These are phyloP conservation scores for Trichoderma lentiforme DNA, from an alignment of 2,329 filamentous ascomycete species.

Conservation along the genomic window DNA sequence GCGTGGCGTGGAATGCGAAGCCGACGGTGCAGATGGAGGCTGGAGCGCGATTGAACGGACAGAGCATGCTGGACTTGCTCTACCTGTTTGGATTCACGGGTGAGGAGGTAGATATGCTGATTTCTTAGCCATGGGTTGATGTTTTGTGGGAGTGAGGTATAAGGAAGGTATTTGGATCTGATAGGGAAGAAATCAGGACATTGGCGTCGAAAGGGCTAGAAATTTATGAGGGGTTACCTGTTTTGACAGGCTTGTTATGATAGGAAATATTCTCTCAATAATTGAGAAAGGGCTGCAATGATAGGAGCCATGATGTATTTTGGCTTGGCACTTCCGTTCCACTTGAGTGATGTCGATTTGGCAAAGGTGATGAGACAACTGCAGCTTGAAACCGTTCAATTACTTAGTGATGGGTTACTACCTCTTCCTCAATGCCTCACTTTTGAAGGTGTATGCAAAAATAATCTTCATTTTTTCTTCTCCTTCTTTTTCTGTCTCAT, in stretches of 20 bases:
- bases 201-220: background rate
- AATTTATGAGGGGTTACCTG: background rate
- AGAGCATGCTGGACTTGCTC: constrained; percentile 67
- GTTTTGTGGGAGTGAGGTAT: background rate
- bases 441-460: background rate
- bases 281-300: background rate
- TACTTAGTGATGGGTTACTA: background rate
- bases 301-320: background rate
- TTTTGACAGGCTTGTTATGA: background rate
- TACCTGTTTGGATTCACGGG: constrained; percentile 70
- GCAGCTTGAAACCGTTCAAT: background rate
- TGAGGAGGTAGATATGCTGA: constrained; percentile 48
- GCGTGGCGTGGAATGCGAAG: constrained; percentile 83
- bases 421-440: background rate
- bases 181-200: background rate
- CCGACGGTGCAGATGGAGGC: constrained; percentile 77
- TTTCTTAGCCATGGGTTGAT: background rate
- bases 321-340: background rate
- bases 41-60: constrained; percentile 66
- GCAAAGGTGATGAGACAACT: background rate
- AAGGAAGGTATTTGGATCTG: background rate
- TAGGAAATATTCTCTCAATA: background rate
- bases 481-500: background rate
- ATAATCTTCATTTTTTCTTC: background rate
- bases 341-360: background rate